Evolutionary conservation across 495 filamentous ascomycete genomes (phyloP).

Genomic region (Beverwykella pulmonaria): DNA sequence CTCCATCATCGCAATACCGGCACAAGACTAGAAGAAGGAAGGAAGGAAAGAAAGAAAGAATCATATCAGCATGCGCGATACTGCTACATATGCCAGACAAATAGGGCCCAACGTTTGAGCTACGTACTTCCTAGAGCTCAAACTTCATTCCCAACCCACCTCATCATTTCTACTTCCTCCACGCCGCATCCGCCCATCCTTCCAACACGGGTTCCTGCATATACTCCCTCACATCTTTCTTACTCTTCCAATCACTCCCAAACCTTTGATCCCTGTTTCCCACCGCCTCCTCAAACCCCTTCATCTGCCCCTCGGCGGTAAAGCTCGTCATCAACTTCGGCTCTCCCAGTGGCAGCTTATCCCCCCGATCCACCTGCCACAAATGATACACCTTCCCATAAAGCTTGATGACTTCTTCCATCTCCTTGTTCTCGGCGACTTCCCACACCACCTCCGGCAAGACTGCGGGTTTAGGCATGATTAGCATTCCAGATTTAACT

Average conservation of each 20-base stretch:
- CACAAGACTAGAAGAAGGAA: too few relatives aligned
- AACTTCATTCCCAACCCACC: neutral
- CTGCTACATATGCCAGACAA: neutral
- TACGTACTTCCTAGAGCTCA: too few relatives aligned
- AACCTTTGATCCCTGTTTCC: conserved; percentile 68
- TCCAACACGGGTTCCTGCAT: conserved; percentile 64
- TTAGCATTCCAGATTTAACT: conserved; percentile 81
- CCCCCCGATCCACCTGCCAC: conserved; percentile 85
- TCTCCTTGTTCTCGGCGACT: conserved; percentile 73
- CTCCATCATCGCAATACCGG: too few relatives aligned
- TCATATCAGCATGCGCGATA: too few relatives aligned
- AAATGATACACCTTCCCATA: conserved; percentile 93
- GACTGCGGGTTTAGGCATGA: conserved; percentile 71
- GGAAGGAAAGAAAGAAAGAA: too few relatives aligned
- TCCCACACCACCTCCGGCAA: conserved; percentile 68
- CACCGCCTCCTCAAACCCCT: conserved; percentile 59
- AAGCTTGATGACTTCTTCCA: conserved; percentile 68
- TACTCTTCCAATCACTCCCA: conserved; percentile 61
- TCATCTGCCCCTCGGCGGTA: conserved; percentile 60
- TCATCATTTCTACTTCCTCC: conserved; percentile 40
- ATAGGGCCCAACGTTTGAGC: too few relatives aligned
- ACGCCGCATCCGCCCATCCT: conserved; percentile 57
- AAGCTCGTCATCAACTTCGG: conserved; percentile 81
- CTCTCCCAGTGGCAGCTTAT: conserved; percentile 71
- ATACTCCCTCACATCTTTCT: conserved; percentile 63